Evolutionary conservation across 2,329 filamentous ascomycete genomes (phyloP), one percentile per base, ranked within the genome.

Genomic region (Pezicula neosporulosa): DNA sequence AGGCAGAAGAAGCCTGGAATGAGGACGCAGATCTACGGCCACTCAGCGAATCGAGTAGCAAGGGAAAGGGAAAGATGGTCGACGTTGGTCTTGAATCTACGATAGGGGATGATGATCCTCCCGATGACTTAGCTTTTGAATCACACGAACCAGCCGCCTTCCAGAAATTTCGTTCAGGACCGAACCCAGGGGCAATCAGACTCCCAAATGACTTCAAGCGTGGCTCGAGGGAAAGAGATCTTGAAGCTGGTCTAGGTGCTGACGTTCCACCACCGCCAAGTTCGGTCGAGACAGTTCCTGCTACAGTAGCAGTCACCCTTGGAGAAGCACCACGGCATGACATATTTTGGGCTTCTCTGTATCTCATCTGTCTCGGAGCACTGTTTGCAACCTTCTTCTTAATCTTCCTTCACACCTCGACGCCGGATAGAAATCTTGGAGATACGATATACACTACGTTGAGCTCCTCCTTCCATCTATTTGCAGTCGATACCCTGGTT

Each of bases 391-490:
- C 91, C 1, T 95, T 91, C 63, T 85, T 96, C 56, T 78, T 99
- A 13, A 87, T 96, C 21, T 95, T 89, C 76, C 78, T 99, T 38
- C 90, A 97, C 66, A 97, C 93, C 2, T 83, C 88, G 16, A 75
- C 85, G 1, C 86, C 88, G 5, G 74, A 74, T 48, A 77, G 77
- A 49, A 88, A 88, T 1, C 81, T 95, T 51, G 93, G 92, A 13
- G 94, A 99, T 68, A 97, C 93, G 1, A 90, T 99, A 52, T 99
- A 99, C 69, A 90, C 88, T 13, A 91, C 90, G 4, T 73, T 99
- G 35, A 86, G 89, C 60, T 84, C 85, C 47, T 97, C 92, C 0
- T 94, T 95, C 63, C 86, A 94, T 64, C 86, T 97, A 58, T 83
- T 99, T 39, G 89, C 90, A 2, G 83, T 94, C 48, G 95, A 97